A percentile compares a stretch with the other conserved stretches of the same genome.
Evolutionary conservation across 805 yeast species (phyloP).

Genomic region (Candida tammaniensis): DNA sequence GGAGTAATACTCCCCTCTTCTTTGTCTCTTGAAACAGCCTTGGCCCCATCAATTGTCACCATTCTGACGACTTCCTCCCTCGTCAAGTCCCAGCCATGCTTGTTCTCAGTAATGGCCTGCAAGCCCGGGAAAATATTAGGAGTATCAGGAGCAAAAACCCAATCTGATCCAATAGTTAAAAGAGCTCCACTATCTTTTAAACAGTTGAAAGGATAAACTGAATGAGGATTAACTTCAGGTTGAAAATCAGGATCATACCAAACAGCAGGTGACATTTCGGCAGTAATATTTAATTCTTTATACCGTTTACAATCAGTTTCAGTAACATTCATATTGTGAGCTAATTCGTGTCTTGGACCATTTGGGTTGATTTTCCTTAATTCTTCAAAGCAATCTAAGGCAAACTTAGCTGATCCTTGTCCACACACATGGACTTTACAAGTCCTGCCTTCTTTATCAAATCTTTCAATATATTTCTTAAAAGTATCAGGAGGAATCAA

Average conservation of each 20-base stretch:
- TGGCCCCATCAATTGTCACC: conserved; percentile 21
- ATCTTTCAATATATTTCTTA: conserved; percentile 19
- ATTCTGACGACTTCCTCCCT: conserved; percentile 19
- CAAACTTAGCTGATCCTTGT: conserved; percentile 20
- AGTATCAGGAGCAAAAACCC: conserved; percentile 25
- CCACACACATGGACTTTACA: conserved; percentile 23
- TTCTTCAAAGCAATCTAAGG: conserved; percentile 22
- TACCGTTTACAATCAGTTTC: conserved; percentile 19
- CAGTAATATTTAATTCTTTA: conserved; percentile 19
- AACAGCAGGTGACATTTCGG: conserved; percentile 24
- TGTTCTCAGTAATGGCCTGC: conserved; percentile 22
- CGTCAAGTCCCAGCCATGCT: conserved; percentile 23
- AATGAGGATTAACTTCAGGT: conserved; percentile 20
- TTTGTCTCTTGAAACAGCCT: conserved; percentile 17
- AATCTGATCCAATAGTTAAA: conserved; percentile 22
- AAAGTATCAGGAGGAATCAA: conserved; percentile 23
- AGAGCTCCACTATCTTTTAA: conserved; percentile 20
- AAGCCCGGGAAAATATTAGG: conserved; percentile 23
- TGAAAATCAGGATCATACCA: conserved; percentile 24
- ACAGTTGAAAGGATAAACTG: conserved; percentile 22
- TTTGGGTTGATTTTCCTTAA: conserved; percentile 18
- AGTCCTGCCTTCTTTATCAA: conserved; percentile 22
- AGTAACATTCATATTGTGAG: conserved; percentile 24
- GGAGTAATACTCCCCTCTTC: conserved; percentile 18
- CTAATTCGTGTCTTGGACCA: conserved; percentile 22